Evolutionary conservation across 2,329 filamentous ascomycete species (phyloP), one percentile per base, ranked within the genome.

Genomic region (Fusarium hainanense): DNA sequence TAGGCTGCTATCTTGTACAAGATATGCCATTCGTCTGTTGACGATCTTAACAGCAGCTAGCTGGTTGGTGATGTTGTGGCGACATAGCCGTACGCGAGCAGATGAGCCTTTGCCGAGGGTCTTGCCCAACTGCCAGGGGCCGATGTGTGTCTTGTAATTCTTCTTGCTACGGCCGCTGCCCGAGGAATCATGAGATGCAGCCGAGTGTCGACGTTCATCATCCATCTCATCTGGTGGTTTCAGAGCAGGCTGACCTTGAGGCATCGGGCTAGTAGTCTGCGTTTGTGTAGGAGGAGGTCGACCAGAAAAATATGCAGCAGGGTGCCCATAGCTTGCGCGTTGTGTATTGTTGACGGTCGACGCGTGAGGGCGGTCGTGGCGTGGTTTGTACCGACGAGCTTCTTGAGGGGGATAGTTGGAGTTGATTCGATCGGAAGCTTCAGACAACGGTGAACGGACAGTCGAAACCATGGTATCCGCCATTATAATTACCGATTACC

Each of bases 11-110:
- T 94, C 93, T 69, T 96, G 92, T 3, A 93, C 91, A 75, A 94
- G 88, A 64, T 92, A 90, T 14, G 92, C 93, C 54, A 89, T 92
- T 61, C 88, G 88, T 79, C 97, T 94, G 61, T 93, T 93, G 28
- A 99, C 93, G 75, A 99, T 98, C 83, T 99, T 99, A 77, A 98
- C 92, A 4, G 96, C 96, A 6, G 94, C 96, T 51, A 91, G 86
- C 75, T 97, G 91, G 12, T 92, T 89, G 6, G 93, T 96, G 23
- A 89, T 81, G 25, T 85, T 87, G 81, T 99, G 94, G 68, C 93
- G 90, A 23, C 95, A 97, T 37, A 96, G 84, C 57, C 95, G 88
- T 18, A 99, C 96, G 28, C 93, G 89, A 16, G 94, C 95, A 51
- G 93, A 97, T 3, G 94, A 94, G 5, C 96, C 96, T 73, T 93